Evolutionary conservation across 495 filamentous ascomycete genomes (phyloP).

Genomic region (Melanomma pulvis-pyrius): DNA sequence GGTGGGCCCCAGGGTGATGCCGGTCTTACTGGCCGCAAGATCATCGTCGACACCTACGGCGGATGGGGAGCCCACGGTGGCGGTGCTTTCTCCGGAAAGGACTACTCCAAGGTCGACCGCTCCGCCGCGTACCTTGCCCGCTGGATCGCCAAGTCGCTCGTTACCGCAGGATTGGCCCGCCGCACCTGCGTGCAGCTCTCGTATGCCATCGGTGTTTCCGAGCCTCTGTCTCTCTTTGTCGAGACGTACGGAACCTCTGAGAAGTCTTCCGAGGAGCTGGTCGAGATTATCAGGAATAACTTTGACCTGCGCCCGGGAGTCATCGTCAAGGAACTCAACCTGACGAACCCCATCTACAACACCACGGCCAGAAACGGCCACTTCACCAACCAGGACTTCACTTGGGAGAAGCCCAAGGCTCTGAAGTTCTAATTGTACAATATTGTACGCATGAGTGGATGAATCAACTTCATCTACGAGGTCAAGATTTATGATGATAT

Average conservation of each 20-base stretch:
- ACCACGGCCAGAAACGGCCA: slow-evolving; percentile 99
- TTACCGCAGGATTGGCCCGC: slow-evolving; percentile 82
- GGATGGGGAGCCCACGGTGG: slow-evolving; percentile 99
- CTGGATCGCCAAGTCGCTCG: slow-evolving; percentile 98
- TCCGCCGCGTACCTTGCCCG: slow-evolving; percentile 96
- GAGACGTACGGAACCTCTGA: slow-evolving; percentile 81
- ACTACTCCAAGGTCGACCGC: slow-evolving; percentile 99
- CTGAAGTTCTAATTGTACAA: slow-evolving; percentile 71
- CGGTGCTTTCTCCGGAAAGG: slow-evolving; percentile 99
- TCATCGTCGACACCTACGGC: slow-evolving; percentile 99
- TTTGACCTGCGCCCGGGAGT: slow-evolving; percentile 97
- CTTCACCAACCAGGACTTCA: slow-evolving; percentile 98
- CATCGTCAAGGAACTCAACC: slow-evolving; percentile 96
- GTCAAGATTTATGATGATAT: slow-evolving; percentile 34
- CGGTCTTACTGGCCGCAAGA: slow-evolving; percentile 98
- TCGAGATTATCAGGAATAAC: slow-evolving; percentile 90
- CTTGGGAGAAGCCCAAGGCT: slow-evolving; percentile 96
- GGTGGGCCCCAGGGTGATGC: slow-evolving; percentile 99
- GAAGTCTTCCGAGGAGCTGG: slow-evolving; percentile 76
- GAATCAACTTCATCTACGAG: slow-evolving; percentile 39
- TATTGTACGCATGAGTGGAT: slow-evolving; percentile 30
- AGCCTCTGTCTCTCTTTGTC: slow-evolving; percentile 90
- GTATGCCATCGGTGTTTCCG: slow-evolving; percentile 97
- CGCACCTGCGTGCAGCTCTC: slow-evolving; percentile 95
- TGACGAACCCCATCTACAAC: slow-evolving; percentile 95